phyloP scores from a whole-genome alignment of 768 basidiomycete genomes.

The Amyloporia xantha region DNA sequence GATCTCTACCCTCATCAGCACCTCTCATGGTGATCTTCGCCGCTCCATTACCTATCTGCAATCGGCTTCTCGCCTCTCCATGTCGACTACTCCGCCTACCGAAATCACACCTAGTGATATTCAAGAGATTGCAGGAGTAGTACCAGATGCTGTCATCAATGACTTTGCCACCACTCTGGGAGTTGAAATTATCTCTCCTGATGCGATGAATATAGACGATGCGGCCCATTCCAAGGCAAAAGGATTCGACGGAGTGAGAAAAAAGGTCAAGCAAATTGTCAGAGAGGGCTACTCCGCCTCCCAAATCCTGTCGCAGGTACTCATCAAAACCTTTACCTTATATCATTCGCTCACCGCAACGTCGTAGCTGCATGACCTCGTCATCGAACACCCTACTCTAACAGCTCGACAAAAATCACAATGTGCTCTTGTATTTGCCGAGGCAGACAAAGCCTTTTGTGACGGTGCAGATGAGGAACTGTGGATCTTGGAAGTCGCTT shows the following conservation, averaged over 20 bases:
- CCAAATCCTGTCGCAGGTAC: slow-evolving; percentile 83
- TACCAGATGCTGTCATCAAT: slow-evolving; percentile 67
- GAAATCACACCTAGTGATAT: slow-evolving; percentile 74
- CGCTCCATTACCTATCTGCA: slow-evolving; percentile 98
- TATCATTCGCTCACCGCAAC: too few species aligned
- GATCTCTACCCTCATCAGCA: slow-evolving; percentile 64
- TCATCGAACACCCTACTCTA: slow-evolving; percentile 78
- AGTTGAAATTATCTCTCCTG: slow-evolving; percentile 44
- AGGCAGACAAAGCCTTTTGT: slow-evolving; percentile 92
- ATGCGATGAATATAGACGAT: slow-evolving; percentile 40
- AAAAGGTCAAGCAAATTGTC: slow-evolving; percentile 68
- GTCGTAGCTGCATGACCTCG: slow-evolving; percentile 84
- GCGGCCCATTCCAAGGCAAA: slow-evolving; percentile 14
- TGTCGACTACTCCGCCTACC: slow-evolving; percentile 64
- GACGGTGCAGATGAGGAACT: slow-evolving; percentile 98
- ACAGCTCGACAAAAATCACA: slow-evolving; percentile 73
- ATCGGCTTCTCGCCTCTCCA: slow-evolving; percentile 84
- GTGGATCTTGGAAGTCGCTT: slow-evolving; percentile 86
- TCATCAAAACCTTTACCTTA: too few species aligned
- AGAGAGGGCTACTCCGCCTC: slow-evolving; percentile 90
- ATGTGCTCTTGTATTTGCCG: slow-evolving; percentile 81
- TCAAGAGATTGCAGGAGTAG: slow-evolving; percentile 95
- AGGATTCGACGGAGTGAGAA: slow-evolving; percentile 57
- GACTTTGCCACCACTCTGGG: slow-evolving; percentile 68
- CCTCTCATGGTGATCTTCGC: slow-evolving; percentile 88